These are phyloP conservation scores for Wallacemonas sp. DNA, from an alignment of 208 protist genomes.

Conservation along the genomic window DNA sequence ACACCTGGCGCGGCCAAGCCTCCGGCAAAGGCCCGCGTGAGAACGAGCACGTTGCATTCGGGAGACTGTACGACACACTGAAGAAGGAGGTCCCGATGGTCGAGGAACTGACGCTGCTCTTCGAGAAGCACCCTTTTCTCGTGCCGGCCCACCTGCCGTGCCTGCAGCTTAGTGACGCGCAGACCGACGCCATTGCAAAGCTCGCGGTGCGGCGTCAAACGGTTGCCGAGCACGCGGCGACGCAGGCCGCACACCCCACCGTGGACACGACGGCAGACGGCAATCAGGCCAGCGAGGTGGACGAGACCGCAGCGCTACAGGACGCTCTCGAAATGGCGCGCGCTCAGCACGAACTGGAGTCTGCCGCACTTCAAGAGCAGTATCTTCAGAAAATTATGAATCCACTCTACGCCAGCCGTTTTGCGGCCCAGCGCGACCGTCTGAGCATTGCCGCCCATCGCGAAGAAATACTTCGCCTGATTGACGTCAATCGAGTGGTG, in stretches of 20 bases:
- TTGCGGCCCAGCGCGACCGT: constrained; percentile 49
- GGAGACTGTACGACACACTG: constrained; percentile 39
- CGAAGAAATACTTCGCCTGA: constrained; percentile 66
- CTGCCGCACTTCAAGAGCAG: constrained; percentile 37
- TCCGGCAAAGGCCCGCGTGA: constrained; percentile 17
- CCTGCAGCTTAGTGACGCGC: constrained; percentile 20
- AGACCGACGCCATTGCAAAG: constrained; percentile 28
- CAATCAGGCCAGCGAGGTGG: background rate
- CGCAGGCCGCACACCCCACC: constrained; percentile 19
- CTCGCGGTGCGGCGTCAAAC: no score
- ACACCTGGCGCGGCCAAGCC: background rate
- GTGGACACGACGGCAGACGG: background rate
- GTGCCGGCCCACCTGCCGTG: constrained; percentile 37
- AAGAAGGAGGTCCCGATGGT: constrained; percentile 25
- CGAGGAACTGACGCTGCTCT: constrained; percentile 26
- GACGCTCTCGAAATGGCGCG: constrained; percentile 27
- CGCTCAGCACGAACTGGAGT: constrained; percentile 23
- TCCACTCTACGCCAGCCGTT: constrained; percentile 62
- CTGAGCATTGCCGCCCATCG: constrained; percentile 71
- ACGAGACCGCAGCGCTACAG: constrained; percentile 12
- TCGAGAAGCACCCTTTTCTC: constrained; percentile 27
- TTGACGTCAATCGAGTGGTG: constrained; percentile 76
- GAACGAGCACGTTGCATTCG: constrained; percentile 44
- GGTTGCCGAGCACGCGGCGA: constrained; percentile 12
- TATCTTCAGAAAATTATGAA: constrained; percentile 41